Evolutionary conservation across 1,284 basidiomycete species (phyloP), one percentile per base, ranked within the genome.

Genomic region (Ganoderma resinaceum): DNA sequence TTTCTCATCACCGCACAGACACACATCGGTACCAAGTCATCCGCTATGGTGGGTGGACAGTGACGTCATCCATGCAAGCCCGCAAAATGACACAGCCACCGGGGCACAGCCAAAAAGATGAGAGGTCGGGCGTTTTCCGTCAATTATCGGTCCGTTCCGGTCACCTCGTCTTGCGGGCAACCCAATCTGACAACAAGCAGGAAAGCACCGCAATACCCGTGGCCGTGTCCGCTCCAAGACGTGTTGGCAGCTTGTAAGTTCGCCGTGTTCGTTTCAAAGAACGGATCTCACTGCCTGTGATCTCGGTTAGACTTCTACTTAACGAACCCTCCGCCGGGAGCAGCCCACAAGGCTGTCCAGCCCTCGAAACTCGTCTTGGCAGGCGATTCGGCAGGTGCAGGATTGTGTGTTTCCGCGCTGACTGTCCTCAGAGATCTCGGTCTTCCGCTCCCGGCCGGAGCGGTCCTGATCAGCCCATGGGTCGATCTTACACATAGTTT

Each of bases 401-500:
- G 91, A 1, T 80, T 96, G 2, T 89, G 87, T 26, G 74, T 95
- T 23, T 86, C 90, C 0, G 80, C 90, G 1, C 80, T 96, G 3
- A 90, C 92, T 40, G 84, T 96, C 38, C 82, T 97, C 6, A 87
- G 95, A 11, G 95, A 97, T 76, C 81, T 92, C 64, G 90, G 88
- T 0, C 76, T 93, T 23, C 90, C 92, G 0, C 81, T 90, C 72
- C 94, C 95, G 0, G 91, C 93, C 1, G 94, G 94, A 2, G 91
- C 89, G 0, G 87, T 92, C 0, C 81, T 94, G 23, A 92, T 95
- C 71, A 91, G 90, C 69, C 93, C 93, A 1, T 94, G 92, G 92
- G 90, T 92, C 14, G 95, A 96, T 77, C 81, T 96, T 43, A 95
- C 94, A 0, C 95, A 96, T 76, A 92, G 89, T 61, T 95, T 97